Evolutionary conservation across 768 basidiomycete genomes (phyloP), one percentile per base, ranked within the genome.

Genomic region (Termitomyces sp.): DNA sequence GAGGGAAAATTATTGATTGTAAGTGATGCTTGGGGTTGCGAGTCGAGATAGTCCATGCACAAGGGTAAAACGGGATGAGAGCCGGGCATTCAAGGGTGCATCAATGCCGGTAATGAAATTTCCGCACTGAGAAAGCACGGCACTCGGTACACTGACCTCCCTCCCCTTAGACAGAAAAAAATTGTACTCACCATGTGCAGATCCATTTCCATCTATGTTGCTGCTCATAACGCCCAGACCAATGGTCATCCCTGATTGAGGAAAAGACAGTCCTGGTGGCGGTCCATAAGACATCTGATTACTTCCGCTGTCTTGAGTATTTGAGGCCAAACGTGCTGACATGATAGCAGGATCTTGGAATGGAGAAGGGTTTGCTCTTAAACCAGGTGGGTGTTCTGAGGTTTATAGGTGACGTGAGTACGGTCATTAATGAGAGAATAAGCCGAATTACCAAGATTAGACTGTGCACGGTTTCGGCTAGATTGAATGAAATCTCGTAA

Each of bases 121-220:
- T 87, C 85, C 87, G 87, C 85, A 88, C 88, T 90, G 87, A 77
- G 76, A 88, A 89, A 87, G 88, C 78, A 88, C 85, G 86, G 87
- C 73, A 76, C 87, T 90, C 80, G 90, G 88, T 89, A 91, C 86
- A 81, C 81, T 84, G 85, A 79, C 86, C 87, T 82, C 87, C 88
- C 86, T 87, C 88, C 87, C 87, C 86, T 82, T 70, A 73, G 72
- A 72, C 69, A 74, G 73, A 69, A 71, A 64, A 58, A 68, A 76
- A 75, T 75, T 69, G 63, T 65, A 85, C 89, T 90, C 86, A 90
- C 90, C 84, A 75, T 86, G 75, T 61, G 72, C 67, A 49, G 78
- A 76, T 59, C 72, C 73, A 66, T 71, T 74, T 33, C 67, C 64
- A 54, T 77, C 68, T 53, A 66, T 59, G 47, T 57, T 66, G 51